These are phyloP conservation scores for Nannochloropsis salina DNA, from an alignment of 108 stramenopile genomes.

Conservation along the genomic window DNA sequence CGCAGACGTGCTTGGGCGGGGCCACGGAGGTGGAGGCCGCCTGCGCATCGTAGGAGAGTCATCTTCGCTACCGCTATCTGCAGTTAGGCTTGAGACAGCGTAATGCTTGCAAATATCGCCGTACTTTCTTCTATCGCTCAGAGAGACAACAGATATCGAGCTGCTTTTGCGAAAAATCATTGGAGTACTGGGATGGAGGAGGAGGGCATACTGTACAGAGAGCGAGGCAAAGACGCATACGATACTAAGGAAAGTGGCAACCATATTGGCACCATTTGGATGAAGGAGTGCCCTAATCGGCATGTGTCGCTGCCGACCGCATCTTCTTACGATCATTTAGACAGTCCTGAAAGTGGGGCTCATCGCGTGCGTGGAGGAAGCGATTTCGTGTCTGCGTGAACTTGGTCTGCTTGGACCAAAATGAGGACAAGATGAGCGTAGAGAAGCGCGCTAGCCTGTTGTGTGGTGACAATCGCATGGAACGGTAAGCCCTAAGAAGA, in stretches of 20 bases:
- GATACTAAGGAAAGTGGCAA: neutral
- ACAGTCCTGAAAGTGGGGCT: neutral
- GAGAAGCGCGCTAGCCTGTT: no score
- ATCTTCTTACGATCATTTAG: neutral
- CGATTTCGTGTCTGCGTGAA: no score
- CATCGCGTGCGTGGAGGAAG: neutral
- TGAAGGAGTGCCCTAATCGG: no score
- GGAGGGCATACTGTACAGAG: constrained; percentile 4
- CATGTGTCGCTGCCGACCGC: neutral
- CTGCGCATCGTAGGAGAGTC: neutral
- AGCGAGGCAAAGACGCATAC: neutral
- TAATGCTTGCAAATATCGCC: neutral
- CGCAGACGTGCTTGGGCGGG: neutral
- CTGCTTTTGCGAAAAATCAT: neutral
- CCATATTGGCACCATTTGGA: neutral
- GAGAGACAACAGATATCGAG: neutral
- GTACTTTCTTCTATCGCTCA: no score
- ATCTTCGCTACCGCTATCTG: neutral
- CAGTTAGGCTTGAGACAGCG: neutral
- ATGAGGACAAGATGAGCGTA: no score
- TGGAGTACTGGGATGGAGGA: neutral
- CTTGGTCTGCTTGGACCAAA: no score
- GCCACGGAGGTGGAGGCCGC: neutral
- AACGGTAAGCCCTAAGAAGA: no score
- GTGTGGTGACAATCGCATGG: no score